These are phyloP conservation scores for Neoscytalidium dimidiatum DNA, from an alignment of 2,329 filamentous ascomycete species.

Conservation along the genomic window DNA sequence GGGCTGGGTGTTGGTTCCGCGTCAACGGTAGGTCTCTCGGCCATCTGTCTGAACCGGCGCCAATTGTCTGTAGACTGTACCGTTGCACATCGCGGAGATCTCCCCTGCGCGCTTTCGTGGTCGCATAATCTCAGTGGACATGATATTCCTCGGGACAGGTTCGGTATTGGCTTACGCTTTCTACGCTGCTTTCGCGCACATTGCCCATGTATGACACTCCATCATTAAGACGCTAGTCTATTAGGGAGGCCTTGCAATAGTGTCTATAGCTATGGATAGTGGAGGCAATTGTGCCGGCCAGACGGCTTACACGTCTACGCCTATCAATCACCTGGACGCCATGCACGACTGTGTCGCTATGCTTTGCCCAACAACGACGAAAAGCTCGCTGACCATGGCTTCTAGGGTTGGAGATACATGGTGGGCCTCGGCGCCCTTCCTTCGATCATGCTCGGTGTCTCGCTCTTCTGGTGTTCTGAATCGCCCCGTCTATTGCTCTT, in stretches of 20 bases:
- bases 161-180: conserved; percentile 36
- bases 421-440: conserved; percentile 41
- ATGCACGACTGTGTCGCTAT: too few species aligned
- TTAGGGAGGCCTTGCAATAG: not conserved
- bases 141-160: conserved; percentile 33
- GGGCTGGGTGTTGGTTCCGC: conserved; percentile 33
- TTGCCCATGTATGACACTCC: conserved; percentile 39
- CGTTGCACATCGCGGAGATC: conserved; percentile 26
- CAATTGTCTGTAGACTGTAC: conserved; percentile 26
- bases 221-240: conserved; percentile 28
- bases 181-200: conserved; percentile 37
- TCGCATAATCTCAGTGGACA: conserved; percentile 42
- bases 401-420: conserved; percentile 38
- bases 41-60: conserved; percentile 29
- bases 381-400: too few species aligned
- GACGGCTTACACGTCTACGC: too few species aligned
- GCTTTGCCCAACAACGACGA: too few species aligned
- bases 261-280: conserved; percentile 44
- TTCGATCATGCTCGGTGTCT: conserved; percentile 35
- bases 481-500: conserved; percentile 43
- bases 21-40: conserved; percentile 34
- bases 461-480: conserved; percentile 37
- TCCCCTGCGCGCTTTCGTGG: conserved; percentile 37
- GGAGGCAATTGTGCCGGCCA: conserved; percentile 48
- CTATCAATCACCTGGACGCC: too few species aligned